Percentiles rank a stretch among this genome's conserved stretches.
These are phyloP conservation scores for Penicillium thymicola DNA, from an alignment of 2,329 filamentous ascomycete species.

Conservation along the genomic window DNA sequence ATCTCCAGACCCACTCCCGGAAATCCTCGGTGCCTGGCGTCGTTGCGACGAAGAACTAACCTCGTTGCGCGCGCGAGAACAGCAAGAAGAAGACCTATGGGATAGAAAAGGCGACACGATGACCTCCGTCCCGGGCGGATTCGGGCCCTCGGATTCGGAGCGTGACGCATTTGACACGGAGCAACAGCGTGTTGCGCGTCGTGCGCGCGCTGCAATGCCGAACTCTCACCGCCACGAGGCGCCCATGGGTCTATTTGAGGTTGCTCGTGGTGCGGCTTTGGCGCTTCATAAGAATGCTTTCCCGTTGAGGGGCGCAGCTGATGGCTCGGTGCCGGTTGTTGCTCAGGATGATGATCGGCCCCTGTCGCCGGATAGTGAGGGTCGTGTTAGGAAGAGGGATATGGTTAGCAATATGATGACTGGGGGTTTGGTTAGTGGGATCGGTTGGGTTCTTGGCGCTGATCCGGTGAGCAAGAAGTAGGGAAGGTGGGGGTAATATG, in stretches of 20 bases:
- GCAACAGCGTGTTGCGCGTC: slow-evolving; percentile 36
- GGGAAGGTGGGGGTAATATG: neutral
- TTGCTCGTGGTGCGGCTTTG: slow-evolving; percentile 49
- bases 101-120: slow-evolving; percentile 53
- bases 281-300: slow-evolving; percentile 50
- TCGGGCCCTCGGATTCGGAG: slow-evolving; percentile 44
- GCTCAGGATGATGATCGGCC: slow-evolving; percentile 10
- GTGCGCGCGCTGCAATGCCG: slow-evolving; percentile 26
- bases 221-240: slow-evolving; percentile 42
- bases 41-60: slow-evolving; percentile 61
- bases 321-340: slow-evolving; percentile 1
- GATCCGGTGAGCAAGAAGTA: slow-evolving; percentile 41
- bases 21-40: slow-evolving; percentile 62
- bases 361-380: slow-evolving; percentile 25
- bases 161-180: slow-evolving; percentile 46
- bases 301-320: slow-evolving; percentile 34
- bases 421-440: slow-evolving; percentile 58
- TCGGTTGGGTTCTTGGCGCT: slow-evolving; percentile 63
- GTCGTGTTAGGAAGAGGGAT: slow-evolving; percentile 48
- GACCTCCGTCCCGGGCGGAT: slow-evolving; percentile 42
- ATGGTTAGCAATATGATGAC: slow-evolving; percentile 63
- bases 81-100: slow-evolving; percentile 56
- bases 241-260: slow-evolving; percentile 52
- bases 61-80: slow-evolving; percentile 52
- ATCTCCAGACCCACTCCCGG: slow-evolving; percentile 52